phyloP scores from a whole-genome alignment of 2,329 filamentous ascomycete genomes.

The Colletotrichum sp. region DNA sequence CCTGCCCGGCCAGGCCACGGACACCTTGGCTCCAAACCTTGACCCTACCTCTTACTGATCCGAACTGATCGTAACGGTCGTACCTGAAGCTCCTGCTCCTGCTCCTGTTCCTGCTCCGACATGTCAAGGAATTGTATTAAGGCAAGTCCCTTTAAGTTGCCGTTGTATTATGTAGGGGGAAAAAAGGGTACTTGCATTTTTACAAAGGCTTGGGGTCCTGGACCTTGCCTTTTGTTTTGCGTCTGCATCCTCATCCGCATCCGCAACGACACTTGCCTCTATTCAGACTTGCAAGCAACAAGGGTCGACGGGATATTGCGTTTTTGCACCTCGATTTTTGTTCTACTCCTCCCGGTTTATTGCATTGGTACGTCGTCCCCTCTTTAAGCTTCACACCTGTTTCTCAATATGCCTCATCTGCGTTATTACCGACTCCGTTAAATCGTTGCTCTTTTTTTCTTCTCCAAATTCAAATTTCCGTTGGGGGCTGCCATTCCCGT shows the following conservation, averaged over 20 bases:
- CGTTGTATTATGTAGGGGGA: background rate
- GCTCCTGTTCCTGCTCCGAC: background rate
- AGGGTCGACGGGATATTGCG: conserved; percentile 8
- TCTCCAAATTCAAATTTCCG: background rate
- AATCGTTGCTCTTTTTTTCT: background rate
- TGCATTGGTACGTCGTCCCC: background rate
- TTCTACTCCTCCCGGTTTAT: background rate
- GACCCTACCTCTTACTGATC: background rate
- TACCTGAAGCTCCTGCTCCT: background rate
- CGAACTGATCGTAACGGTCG: background rate
- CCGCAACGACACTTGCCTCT: conserved; percentile 6
- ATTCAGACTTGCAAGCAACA: conserved; percentile 22
- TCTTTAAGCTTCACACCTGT: background rate
- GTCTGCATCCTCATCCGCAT: background rate
- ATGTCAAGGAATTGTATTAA: background rate
- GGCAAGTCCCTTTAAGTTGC: background rate
- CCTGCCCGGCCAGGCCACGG: background rate
- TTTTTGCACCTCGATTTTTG: background rate
- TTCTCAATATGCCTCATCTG: conserved; percentile 1
- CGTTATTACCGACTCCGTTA: background rate
- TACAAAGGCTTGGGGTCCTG: background rate
- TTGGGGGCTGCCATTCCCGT: background rate
- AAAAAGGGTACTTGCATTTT: background rate
- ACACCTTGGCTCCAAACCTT: background rate
- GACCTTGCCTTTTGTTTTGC: background rate